Evolutionary conservation across 805 yeast species (phyloP).

Genomic region (Sugiyamaella americana): DNA sequence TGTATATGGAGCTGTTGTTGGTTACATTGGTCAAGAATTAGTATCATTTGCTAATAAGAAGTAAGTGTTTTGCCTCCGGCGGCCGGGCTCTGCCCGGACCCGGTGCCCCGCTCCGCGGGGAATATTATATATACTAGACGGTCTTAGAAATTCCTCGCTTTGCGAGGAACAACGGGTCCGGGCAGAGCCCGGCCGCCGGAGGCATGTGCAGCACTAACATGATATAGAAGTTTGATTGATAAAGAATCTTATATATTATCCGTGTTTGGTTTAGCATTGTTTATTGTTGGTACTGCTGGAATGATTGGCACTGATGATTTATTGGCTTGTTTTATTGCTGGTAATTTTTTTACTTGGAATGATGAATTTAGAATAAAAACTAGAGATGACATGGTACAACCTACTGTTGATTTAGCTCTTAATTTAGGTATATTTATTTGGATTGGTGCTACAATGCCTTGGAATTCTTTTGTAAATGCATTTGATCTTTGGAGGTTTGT

Average conservation of each 20-base stretch:
- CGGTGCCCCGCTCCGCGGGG: not conserved
- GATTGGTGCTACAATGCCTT: conserved; percentile 65
- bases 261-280: conserved; percentile 49
- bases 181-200: not conserved
- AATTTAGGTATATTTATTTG: conserved; percentile 64
- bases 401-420: conserved; percentile 56
- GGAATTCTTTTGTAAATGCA: conserved; percentile 50
- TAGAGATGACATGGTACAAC: conserved; percentile 56
- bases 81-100: not conserved
- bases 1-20: conserved; percentile 46
- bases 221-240: conserved; percentile 41
- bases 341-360: conserved; percentile 68
- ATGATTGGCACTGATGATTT: conserved; percentile 67
- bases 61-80: conserved; percentile 13
- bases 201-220: not conserved
- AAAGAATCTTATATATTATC: conserved; percentile 53
- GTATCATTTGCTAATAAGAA: conserved; percentile 49
- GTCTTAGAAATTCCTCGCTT: not conserved
- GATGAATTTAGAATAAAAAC: conserved; percentile 58
- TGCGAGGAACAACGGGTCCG: not conserved
- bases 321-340: conserved; percentile 67
- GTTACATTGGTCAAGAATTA: conserved; percentile 44
- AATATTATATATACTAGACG: too few species aligned
- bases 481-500: conserved; percentile 32
- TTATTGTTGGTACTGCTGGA: conserved; percentile 57